These are phyloP conservation scores for Bipolaris oryzae DNA, from an alignment of 2,329 filamentous ascomycete species.

Conservation along the genomic window DNA sequence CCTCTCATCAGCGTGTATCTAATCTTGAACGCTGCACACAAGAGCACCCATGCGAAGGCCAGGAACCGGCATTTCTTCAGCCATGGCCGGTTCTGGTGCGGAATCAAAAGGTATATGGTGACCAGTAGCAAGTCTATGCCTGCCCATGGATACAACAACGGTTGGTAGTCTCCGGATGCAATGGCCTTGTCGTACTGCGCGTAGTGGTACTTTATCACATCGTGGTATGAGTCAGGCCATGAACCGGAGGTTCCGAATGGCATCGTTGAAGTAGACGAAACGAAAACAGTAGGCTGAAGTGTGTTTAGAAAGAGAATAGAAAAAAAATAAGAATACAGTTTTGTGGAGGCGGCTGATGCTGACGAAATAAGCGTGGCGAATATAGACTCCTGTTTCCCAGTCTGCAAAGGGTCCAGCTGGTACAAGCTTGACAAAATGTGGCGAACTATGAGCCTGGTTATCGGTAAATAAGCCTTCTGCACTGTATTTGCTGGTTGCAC, in stretches of 20 bases:
- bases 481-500: too few species aligned
- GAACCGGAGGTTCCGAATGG: slow-evolving; percentile 20
- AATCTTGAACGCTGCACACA: slow-evolving; percentile 53
- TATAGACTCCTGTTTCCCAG: slow-evolving; percentile 4
- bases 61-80: slow-evolving; percentile 52
- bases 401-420: neutral
- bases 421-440: too few species aligned
- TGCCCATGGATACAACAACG: slow-evolving; percentile 54
- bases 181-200: slow-evolving; percentile 50
- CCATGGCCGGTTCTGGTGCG: slow-evolving; percentile 51
- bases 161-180: slow-evolving; percentile 47
- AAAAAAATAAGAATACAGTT: neutral
- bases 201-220: slow-evolving; percentile 46
- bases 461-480: too few species aligned
- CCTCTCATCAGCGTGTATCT: slow-evolving; percentile 55
- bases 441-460: too few species aligned
- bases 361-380: slow-evolving; percentile 19
- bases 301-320: slow-evolving; percentile 1
- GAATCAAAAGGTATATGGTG: slow-evolving; percentile 59
- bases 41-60: slow-evolving; percentile 53
- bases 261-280: slow-evolving; percentile 14
- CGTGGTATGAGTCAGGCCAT: slow-evolving; percentile 44
- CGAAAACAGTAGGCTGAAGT: slow-evolving; percentile 2
- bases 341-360: slow-evolving; percentile 11
- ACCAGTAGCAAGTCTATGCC: slow-evolving; percentile 49